Base-by-base conservation (phyloP, 352 stramenopile species). In the Pythium sp. region DNA sequence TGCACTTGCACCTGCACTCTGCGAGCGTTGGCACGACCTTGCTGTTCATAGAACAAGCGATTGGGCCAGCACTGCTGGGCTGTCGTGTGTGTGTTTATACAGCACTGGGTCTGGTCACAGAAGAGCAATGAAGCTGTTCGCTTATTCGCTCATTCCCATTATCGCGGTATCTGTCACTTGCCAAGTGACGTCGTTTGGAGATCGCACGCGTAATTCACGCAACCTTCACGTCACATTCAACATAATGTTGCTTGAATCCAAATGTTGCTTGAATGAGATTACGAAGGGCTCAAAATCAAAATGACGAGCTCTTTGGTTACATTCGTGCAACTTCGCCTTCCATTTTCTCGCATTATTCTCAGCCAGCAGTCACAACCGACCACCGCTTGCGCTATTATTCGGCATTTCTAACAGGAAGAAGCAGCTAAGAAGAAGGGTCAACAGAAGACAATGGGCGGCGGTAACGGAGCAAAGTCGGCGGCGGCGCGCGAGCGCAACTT, bases 401-500 rank as follows among this genome's bases (percentile, higher is more conserved):
- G 7, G 28, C 55, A 47, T 28, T 61, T 20, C 55, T 24, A 58
- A 3, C 9, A 60, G 20, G 14, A 41, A 46, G 11, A 60, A 61
- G 30, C 55, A 61, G 12, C 9, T n/a, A 15, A 12, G 26, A 46
- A 61, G 1, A 18, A 26, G 22, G 14, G 22, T 28, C 20, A 24
- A 51, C 15, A 51, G 15, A 51, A 51, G 7, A 5, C 28, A 14
- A 94, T 95, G 87, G 87, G 87, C 68, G 87, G 87, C 71, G 87
- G 87, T 51, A 95, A 95, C 72, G 87, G 87, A 73, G 82, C 90
- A 58, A 95, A 95, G 75, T 91, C 79, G 26, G 78, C 82, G 71
- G 79, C 81, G 34, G 90, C 90, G 78, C 87, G 87, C 57, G 87
- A 94, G 26, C 87, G 87, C 71, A 91, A 90, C 74, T 92, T 93